Conservation (phyloP, 257 asterid genomes). For the Osmanthus fragrans region DNA sequence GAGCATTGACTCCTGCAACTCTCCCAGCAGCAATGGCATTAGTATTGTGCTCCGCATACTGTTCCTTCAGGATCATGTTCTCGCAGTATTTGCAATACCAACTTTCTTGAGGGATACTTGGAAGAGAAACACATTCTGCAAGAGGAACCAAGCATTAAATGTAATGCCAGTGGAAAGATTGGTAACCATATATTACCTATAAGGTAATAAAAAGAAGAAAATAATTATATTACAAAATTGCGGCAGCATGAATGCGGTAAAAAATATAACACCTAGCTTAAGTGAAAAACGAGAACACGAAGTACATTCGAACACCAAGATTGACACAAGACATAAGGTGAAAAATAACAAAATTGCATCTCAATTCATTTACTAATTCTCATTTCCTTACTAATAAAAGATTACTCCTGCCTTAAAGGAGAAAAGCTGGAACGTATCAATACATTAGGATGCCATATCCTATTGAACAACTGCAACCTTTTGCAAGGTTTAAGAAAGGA, state of each 20-base stretch:
- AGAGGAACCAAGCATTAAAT: slow-evolving; percentile 15
- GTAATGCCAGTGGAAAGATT: slow-evolving; percentile 16
- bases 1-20: slow-evolving; percentile 72
- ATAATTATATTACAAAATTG: slow-evolving; percentile 9
- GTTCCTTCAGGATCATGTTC: slow-evolving; percentile 58
- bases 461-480: neutral
- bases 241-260: neutral
- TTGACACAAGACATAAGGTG: neutral
- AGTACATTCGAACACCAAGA: neutral
- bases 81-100: slow-evolving; percentile 80
- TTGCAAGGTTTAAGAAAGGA: neutral
- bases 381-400: neutral
- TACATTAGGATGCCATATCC: neutral
- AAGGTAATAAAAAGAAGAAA: slow-evolving; percentile 1
- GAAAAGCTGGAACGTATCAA: slow-evolving; percentile 4
- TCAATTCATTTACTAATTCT: neutral
- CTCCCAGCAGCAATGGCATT: slow-evolving; percentile 96
- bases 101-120: slow-evolving; percentile 55
- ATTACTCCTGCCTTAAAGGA: neutral
- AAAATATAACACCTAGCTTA: neutral
- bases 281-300: neutral
- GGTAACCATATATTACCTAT: neutral
- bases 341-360: neutral
- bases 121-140: slow-evolving; percentile 69
- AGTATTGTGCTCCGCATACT: slow-evolving; percentile 50